Evolutionary conservation across 257 asterid species (phyloP), one percentile per base, ranked within the genome.

Genomic region (Nicotiana benthamiana): DNA sequence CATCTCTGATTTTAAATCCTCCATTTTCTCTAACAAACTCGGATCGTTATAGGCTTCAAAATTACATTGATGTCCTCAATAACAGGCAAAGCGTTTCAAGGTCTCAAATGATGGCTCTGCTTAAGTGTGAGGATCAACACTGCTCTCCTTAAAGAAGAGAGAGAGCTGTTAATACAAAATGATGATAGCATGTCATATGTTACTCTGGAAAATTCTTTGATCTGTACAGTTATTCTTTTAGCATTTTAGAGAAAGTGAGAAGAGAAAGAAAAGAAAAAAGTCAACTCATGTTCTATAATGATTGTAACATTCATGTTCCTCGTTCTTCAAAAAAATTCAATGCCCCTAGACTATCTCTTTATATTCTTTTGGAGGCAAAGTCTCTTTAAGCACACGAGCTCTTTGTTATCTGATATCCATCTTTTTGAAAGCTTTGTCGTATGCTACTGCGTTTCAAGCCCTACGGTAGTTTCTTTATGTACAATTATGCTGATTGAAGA

Each of bases 21-120:
- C 97, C 97, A 0, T 93, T 94, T 77, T 87, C 93, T 68, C 92
- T 91, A 46, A 89, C 96, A 67, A 90, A 88, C 86, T 89, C 97
- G 0, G 98, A 91, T 80, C 89, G 93, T 4, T 89, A 87, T 72
- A 90, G 97, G 77, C 88, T 93, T 74, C 89, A 82, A 84, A 90
- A 78, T 80, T 93, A 93, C 89, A 91, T 93, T 36, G 87, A 88
- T 84, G 88, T 85, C 67, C 88, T 90, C 80, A 90, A 82, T 67
- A 90, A 89, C 89, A 86, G 96, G 91, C 92, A 89, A 79, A 91
- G 82, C 83, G 51, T 90, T 74, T 91, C 96, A 22, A 87, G 84
- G 85, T 93, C 94, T 62, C 93, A 85, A 84, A 93, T 85, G 86
- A 84, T 93, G 88, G 87, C 93, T 66, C 80, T 88, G 34, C 86